phyloP scores from a whole-genome alignment of 768 basidiomycete species.

The Rhizopogon rudus region DNA sequence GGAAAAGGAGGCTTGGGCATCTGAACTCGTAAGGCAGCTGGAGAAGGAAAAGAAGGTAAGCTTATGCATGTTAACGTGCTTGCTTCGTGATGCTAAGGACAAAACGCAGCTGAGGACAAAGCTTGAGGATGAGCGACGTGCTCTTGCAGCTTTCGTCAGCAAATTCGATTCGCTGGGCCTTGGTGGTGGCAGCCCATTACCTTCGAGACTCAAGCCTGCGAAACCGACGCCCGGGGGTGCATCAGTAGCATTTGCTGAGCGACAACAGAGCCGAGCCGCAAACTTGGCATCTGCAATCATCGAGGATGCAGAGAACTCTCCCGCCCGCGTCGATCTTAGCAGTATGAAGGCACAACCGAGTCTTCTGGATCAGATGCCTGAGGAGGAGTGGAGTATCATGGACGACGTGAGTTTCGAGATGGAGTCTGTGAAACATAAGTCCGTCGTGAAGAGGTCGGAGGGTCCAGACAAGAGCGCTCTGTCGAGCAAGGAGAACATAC shows the following conservation, averaged over 20 bases:
- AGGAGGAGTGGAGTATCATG: conserved; percentile 44
- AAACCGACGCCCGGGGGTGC: conserved; percentile 52
- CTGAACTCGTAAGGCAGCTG: conserved; percentile 67
- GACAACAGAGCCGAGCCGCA: conserved; percentile 32
- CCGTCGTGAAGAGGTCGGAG: conserved; percentile 27
- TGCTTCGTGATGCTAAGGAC: background rate
- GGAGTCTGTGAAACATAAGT: conserved; percentile 19
- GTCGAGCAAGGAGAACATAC: conserved; percentile 23
- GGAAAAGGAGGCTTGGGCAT: conserved; percentile 70
- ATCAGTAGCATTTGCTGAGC: conserved; percentile 42
- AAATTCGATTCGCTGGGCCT: conserved; percentile 77
- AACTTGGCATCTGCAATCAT: conserved; percentile 20
- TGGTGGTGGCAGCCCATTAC: conserved; percentile 29
- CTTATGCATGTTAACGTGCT: background rate
- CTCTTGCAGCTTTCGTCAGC: conserved; percentile 73
- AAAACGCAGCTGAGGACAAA: conserved; percentile 44
- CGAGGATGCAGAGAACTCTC: conserved; percentile 41
- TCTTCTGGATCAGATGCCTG: conserved; percentile 56
- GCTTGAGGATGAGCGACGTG: conserved; percentile 74
- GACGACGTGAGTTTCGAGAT: conserved; percentile 53
- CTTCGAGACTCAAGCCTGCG: conserved; percentile 41
- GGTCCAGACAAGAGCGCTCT: conserved; percentile 23
- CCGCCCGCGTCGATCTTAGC: conserved; percentile 39
- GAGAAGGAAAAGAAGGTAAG: conserved; percentile 74
- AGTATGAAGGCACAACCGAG: conserved; percentile 38